Percentiles rank a stretch among this genome's conserved stretches.
These are phyloP conservation scores for Euphorbia celastroides DNA, from an alignment of 441 rosid species.

Conservation along the genomic window DNA sequence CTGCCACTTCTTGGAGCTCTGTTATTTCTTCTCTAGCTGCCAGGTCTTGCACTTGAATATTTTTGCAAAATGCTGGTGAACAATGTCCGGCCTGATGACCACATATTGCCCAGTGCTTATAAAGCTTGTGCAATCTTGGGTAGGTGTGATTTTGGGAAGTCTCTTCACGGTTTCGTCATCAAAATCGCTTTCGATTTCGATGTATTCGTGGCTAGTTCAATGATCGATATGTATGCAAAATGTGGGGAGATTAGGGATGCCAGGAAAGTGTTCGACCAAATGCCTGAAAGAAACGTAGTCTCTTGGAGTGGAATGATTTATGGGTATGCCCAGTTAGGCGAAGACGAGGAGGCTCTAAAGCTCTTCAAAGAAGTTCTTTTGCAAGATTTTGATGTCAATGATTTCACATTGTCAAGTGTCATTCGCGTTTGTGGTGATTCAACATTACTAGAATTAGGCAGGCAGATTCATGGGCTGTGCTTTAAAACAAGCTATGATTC, in stretches of 20 bases:
- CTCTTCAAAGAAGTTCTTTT: constrained; percentile 58
- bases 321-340: constrained; percentile 71
- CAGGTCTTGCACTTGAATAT: constrained; percentile 55
- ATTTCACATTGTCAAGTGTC: constrained; percentile 73
- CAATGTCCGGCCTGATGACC: constrained; percentile 56
- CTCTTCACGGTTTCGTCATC: constrained; percentile 49
- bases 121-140: constrained; percentile 69
- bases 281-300: constrained; percentile 75
- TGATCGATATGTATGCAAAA: constrained; percentile 76
- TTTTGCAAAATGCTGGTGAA: constrained; percentile 50
- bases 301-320: constrained; percentile 93
- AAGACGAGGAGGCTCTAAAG: constrained; percentile 55
- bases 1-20: constrained; percentile 86
- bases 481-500: constrained; percentile 62
- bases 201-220: constrained; percentile 75
- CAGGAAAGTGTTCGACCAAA: constrained; percentile 67
- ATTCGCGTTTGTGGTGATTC: constrained; percentile 63
- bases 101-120: constrained; percentile 61
- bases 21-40: constrained; percentile 67
- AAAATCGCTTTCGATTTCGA: constrained; percentile 59
- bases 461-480: constrained; percentile 71
- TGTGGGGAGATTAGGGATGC: constrained; percentile 54
- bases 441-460: constrained; percentile 73
- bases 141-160: constrained; percentile 48
- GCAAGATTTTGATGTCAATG: constrained; percentile 62